Base-by-base conservation (phyloP, 1,139 yeast species). In the Maudiozyma humilis region DNA sequence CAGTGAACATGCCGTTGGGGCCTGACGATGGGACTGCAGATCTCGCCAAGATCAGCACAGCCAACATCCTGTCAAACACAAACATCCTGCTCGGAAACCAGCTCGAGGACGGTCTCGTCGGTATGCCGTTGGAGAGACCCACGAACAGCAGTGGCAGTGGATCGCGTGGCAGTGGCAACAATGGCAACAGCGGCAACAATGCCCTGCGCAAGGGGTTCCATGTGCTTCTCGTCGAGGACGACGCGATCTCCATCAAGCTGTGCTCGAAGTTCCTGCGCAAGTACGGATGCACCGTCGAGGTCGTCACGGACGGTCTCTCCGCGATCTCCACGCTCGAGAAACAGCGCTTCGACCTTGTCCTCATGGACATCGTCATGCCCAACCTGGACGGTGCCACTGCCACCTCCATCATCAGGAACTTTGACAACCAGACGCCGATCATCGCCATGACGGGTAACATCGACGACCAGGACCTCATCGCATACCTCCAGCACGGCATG, bases 311-410 rank as follows among this genome's bases (percentile, higher is more conserved):
- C 66, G 98, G 98, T 0, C 66, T 89, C 20, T 82, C 85, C 37
- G 96, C 96, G 2, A 87, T 91, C 41, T 76, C 81, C 30, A 82
- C 83, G 1, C 80, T 86, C 40, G 95, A 86, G 60, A 76, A 76
- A 46, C 76, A 78, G 32, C 76, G 79, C 54, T 88, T 82, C 59
- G 95, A 88, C 62, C 68, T 88, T 47, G 94, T 89, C 1, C 67
- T 89, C 43, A 87, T 89, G 95, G 96, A 88, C 65, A 86, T 85
- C 43, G 94, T 89, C 19, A 84, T 89, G 91, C 96, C 96, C 2
- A 85, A 85, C 60, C 68, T 89, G 44, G 96, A 89, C 62, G 97
- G 97, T 39, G 94, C 95, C 6, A 82, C 94, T 1, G 95, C 96
- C 1, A 82, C 96, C 2, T 80, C 87, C 41, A 79, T 87, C 36